Evolutionary conservation across 1,284 basidiomycete species (phyloP).

Genomic region (Butyriboletus appendiculatus): DNA sequence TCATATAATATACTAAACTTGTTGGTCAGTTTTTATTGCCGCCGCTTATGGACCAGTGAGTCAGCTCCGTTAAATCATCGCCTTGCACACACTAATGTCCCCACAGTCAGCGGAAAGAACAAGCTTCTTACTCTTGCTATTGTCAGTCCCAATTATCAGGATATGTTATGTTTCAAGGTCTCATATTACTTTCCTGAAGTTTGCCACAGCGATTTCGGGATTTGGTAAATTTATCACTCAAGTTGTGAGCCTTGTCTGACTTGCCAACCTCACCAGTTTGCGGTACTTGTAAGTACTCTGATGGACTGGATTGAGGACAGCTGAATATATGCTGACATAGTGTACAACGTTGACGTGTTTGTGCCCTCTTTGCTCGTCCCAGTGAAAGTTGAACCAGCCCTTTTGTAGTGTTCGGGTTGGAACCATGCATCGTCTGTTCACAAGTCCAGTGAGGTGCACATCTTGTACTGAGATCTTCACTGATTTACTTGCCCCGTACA

Average conservation of each 20-base stretch:
- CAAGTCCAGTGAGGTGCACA: conserved; percentile 1
- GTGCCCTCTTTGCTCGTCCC: neutral
- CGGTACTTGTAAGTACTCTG: conserved; percentile 7
- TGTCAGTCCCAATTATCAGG: conserved; percentile 6
- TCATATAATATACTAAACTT: neutral
- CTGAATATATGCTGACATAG: neutral
- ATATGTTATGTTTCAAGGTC: neutral
- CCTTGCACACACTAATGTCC: neutral
- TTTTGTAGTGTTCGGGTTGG: neutral
- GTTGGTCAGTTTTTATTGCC: conserved; percentile 16
- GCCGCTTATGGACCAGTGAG: conserved; percentile 20
- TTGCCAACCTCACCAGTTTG: neutral
- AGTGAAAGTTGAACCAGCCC: neutral
- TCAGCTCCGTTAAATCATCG: neutral
- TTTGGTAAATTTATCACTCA: neutral
- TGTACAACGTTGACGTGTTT: conserved; percentile 5
- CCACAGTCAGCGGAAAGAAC: conserved; percentile 16
- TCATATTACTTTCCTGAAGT: neutral
- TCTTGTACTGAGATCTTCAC: no score
- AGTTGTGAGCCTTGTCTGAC: neutral
- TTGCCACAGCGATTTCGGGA: neutral
- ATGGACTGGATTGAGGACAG: neutral
- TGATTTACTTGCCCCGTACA: neutral
- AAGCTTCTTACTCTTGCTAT: conserved; percentile 5
- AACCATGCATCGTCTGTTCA: conserved; percentile 1